Base-by-base conservation (phyloP, 148 eudicot genomes). In the Polygonum maritimum region DNA sequence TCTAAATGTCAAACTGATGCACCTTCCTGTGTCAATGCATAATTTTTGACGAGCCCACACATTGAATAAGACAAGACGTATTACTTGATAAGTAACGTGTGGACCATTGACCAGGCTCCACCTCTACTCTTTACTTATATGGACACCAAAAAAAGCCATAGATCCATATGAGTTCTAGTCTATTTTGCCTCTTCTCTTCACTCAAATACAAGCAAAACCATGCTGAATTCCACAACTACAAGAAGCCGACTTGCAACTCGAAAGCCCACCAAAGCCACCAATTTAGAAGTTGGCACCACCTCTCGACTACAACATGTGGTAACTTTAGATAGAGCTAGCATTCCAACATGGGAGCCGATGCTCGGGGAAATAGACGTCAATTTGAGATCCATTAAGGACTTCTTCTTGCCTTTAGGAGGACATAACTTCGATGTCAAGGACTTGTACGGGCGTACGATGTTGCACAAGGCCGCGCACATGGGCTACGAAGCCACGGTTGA, bases 221-320 rank as follows among this genome's bases (percentile, higher is more conserved):
- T 60, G 36, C 36, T 26, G 36, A 60, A 31, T 18, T 60, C 69
- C 35, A 60, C 38, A 35, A 60, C 69, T 0, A 26, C 38, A 26
- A 31, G 69, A 60, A 60, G 38, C 69, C 69, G 36, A 26, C 69
- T 60, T 60, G 69, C 38, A 60, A 60, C 13, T 10, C 69, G 69
- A 60, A 60, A 13, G 11, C 16, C 69, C 15, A 60, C 13, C 31
- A 60, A 0, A 60, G 36, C 10, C 69, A 60, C 69, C 69, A 26
- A 60, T 31, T 31, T 60, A 3, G 38, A 60, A 26, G 36, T 60
- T 6, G 63, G 2, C 63, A 21, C 21, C 36, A 60, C 11, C 69
- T 0, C 14, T 60, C 14, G 2, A 0, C 10, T 11, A 7, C 33
- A 5, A 19, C 21, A 57, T 11, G 33, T 13, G 4, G 2, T 26